These are phyloP conservation scores for Vachellia collinsii DNA, from an alignment of 306 rosid genomes.

Conservation along the genomic window DNA sequence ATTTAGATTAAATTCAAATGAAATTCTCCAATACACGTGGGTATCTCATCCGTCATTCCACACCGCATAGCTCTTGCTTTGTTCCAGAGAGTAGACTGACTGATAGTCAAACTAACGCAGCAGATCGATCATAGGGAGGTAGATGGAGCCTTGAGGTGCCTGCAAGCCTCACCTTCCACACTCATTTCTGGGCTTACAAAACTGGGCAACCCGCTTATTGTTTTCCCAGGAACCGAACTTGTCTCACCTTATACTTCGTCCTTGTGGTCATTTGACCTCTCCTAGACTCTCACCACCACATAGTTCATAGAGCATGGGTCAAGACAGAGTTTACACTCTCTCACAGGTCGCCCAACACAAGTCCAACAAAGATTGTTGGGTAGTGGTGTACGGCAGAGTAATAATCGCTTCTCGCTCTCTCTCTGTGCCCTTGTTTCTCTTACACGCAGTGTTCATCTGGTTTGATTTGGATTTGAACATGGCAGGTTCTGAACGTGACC, in stretches of 20 bases:
- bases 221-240: background rate
- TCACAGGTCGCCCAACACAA: constrained; percentile 67
- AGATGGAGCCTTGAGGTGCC: background rate
- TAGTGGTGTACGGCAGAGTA: constrained; percentile 68
- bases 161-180: background rate
- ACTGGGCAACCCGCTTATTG: background rate
- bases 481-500: constrained; percentile 63
- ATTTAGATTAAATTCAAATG: background rate
- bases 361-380: constrained; percentile 57
- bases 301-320: constrained; percentile 42
- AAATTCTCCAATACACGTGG: background rate
- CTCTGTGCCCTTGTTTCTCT: background rate
- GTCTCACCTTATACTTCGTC: background rate
- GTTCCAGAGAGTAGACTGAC: background rate
- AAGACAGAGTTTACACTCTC: constrained; percentile 43
- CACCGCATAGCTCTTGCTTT: background rate
- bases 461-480: background rate
- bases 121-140: constrained; percentile 6
- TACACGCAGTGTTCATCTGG: background rate
- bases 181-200: constrained; percentile 28
- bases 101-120: background rate
- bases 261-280: background rate
- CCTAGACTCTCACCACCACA: background rate
- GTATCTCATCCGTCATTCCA: background rate
- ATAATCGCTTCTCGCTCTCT: constrained; percentile 25